Base-by-base conservation (phyloP, 805 yeast genomes). In the Ogataea henricii region DNA sequence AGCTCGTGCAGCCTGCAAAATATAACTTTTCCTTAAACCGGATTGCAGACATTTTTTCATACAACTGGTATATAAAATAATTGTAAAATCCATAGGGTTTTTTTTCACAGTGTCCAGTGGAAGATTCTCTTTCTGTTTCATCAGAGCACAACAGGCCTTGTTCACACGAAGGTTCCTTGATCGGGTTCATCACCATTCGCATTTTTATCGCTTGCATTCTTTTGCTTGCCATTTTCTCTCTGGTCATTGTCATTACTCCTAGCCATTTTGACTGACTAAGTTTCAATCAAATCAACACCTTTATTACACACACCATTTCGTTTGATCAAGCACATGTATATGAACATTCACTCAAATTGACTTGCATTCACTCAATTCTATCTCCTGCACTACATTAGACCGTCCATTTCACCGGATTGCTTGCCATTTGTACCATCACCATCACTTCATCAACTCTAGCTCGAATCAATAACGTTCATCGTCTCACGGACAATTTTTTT, bases 181-280 rank as follows among this genome's bases (percentile, higher is more conserved):
- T 20, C n/a, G 37, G 37, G 37, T 34, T 34, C 37, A 20, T 14
- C 37, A 17, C 37, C 37, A 18, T 10, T 34, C 8, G 23, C 37
- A 34, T 17, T 18, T 14, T 34, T 18, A 20, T 20, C 23, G 37
- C 23, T 34, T 18, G 37, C 21, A 17, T 34, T 8, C 6, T n/a
- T 10, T 32, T 32, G 35, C 35, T 27, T 27, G 30, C 30, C n/a
- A n/a, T n/a, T n/a, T 27, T 27, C 13, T 27, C 30, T 27, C 10
- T 27, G 17, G 34, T 30, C 34, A 30, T 17, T n/a, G 34, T 30
- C 34, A 30, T 30, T 30, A 22, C 25, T 22, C 25, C n/a, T 29
- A 27, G 30, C 10, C 34, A 13, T 12, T 6, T 22, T 22, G 25
- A 22, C 25, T 22, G 25, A 30, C 16, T 30, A 6, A 5, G 16